These are phyloP conservation scores for Monilinia vaccinii-corymbosi DNA, from an alignment of 2,329 filamentous ascomycete genomes.

Conservation along the genomic window DNA sequence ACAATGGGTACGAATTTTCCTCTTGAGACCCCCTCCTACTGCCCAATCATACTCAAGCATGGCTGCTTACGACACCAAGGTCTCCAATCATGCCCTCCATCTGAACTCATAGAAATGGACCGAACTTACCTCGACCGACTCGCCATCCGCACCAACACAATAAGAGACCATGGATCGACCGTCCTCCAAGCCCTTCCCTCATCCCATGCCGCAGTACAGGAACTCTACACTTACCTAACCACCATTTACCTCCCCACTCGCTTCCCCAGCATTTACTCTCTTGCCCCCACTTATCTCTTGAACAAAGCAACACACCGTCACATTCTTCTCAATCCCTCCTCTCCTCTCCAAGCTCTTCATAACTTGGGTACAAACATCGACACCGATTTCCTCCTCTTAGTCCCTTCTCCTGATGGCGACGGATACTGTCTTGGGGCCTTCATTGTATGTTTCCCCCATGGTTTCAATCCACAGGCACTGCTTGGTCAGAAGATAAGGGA, in stretches of 20 bases:
- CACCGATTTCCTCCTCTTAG: conserved; percentile 50
- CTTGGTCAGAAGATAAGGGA: conserved; percentile 41
- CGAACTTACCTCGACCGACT: conserved; percentile 47
- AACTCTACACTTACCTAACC: conserved; percentile 48
- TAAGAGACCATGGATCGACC: conserved; percentile 35
- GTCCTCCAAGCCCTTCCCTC: conserved; percentile 33
- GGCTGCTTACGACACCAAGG: conserved; percentile 30
- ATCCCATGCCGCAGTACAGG: conserved; percentile 39
- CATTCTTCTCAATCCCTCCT: conserved; percentile 32
- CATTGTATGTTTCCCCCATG: conserved; percentile 45
- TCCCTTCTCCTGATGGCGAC: conserved; percentile 33
- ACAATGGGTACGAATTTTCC: conserved; percentile 48
- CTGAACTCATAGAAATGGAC: conserved; percentile 50
- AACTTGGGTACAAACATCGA: conserved; percentile 45
- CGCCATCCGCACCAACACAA: conserved; percentile 37
- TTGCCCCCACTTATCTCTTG: conserved; percentile 28
- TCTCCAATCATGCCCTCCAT: conserved; percentile 41
- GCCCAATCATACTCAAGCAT: not conserved
- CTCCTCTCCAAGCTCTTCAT: conserved; percentile 35
- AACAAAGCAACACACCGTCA: conserved; percentile 38
- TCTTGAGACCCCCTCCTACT: not conserved
- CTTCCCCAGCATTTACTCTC: conserved; percentile 43
- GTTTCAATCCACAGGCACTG: conserved; percentile 48
- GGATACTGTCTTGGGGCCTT: conserved; percentile 48
- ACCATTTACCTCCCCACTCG: conserved; percentile 46